Base-by-base conservation (phyloP, 2,329 filamentous ascomycete species). In the Phyllosticta ampelicida region DNA sequence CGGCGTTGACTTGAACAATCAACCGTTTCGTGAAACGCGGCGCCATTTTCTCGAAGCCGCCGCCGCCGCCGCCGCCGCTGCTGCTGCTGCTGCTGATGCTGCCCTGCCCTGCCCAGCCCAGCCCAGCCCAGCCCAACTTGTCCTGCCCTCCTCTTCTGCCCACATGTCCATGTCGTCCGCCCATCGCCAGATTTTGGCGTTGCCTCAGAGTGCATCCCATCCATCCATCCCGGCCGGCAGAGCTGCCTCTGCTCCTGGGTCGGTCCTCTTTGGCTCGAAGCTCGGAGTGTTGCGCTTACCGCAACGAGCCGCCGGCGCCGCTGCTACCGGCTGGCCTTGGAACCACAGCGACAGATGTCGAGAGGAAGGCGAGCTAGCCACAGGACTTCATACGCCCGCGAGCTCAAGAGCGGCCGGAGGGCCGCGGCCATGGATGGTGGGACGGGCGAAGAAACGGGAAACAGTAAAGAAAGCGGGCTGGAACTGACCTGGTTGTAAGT, bases 401-500 rank as follows among this genome's bases (percentile, higher is more conserved):
- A 4, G 23, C 23, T 26, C 4, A 26, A 26, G 23, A 3, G 23
- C 23, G 23, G 23, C 23, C 23, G 23, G 10, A 11, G 9, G 1
- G 29, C 29, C 29, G 55, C 51, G 48, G 51, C 36, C 48, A 13
- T 2, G 20, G 44, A 20, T 48, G 19, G 19, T 23, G 28, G 16
- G 18, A 13, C 6, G 9, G n/a, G 50, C 11, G 20, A 16, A 44
- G 9, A 8, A 26, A 55, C 52, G 23, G 53, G 30, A 21, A 51
- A n/a, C 21, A 53, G 26, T 23, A 20, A 26, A 50, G 49, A 21
- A 51, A 53, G 29, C 36, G 44, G 20, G 51, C 57, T 59, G 26
- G 44, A 26, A 55, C 57, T 59, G 48, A 73, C 72, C 70, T 74
- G 66, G 66, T 74, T 74, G 63, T 74, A 74, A 48, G 72, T 73